Evolutionary conservation across 495 filamentous ascomycete genomes (phyloP), one percentile per base, ranked within the genome.

Genomic region (Penicillium nucicola): DNA sequence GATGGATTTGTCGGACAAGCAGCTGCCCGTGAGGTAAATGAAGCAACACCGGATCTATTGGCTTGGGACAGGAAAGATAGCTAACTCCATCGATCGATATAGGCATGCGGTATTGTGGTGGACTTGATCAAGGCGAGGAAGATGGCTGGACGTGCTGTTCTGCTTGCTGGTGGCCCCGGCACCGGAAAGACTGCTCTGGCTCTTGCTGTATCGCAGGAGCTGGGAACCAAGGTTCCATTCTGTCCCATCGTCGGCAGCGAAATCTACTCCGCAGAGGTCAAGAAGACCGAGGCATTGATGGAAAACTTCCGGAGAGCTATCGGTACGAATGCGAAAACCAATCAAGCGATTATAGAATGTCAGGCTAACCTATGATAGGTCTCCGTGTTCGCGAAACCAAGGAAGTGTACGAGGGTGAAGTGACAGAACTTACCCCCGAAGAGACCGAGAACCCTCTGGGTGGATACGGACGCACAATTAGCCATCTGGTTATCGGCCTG

Each of bases 211-310:
- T 90, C 87, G 59, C 92, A 96, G 66, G 92, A 97, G 66, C 82
- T 98, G 47, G 93, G 93, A 58, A 93, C 91, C 11, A 96, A 96
- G 71, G 95, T 98, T 44, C 93, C 93, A 5, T 98, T 98, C 66
- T 95, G 92, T 64, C 90, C 91, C 30, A 96, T 98, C 59, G 92
- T 95, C 23, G 93, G 90, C 51, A 96, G 91, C 71, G 93, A 98
- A 64, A 85, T 98, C 56, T 98, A 96, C 74, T 92, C 88, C 38
- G 86, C 92, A 33, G 93, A 98, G 70, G 89, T 98, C 50, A 97
- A 97, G 82, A 98, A 98, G 82, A 97, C 93, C 15, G 93, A 98
- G 69, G 87, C 93, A 32, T 75, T 98, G 63, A 97, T 96, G 90
- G 93, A 98, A 77, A 96, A 96, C 68, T 98, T 98, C 70, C 82